Evolutionary conservation across 2,329 filamentous ascomycete genomes (phyloP).

Genomic region (Calonectria pseudoturangicola): DNA sequence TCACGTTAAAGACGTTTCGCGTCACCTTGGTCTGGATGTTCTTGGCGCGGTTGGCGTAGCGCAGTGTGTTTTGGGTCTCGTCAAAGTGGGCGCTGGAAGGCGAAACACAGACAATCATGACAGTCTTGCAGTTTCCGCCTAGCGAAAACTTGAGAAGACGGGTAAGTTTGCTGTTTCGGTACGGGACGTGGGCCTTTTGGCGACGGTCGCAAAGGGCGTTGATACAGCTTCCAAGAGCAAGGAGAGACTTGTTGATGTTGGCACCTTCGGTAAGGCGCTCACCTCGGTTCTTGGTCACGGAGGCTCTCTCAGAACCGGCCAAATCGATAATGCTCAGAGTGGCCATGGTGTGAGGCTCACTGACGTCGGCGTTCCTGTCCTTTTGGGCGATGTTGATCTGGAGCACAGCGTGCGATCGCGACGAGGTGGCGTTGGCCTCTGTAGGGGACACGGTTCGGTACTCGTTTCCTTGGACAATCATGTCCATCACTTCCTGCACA

Average conservation of each 20-base stretch:
- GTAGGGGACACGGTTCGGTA: constrained; percentile 97
- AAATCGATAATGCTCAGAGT: constrained; percentile 98
- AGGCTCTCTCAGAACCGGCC: constrained; percentile 95
- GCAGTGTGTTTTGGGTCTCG: constrained; percentile 97
- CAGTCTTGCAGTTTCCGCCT: constrained; percentile 97
- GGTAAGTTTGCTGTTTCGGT: constrained; percentile 98
- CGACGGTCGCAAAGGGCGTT: constrained; percentile 96
- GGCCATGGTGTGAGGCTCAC: constrained; percentile 98
- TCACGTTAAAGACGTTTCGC: constrained; percentile 99
- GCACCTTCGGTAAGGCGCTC: constrained; percentile 94
- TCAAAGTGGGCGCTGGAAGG: constrained; percentile 98
- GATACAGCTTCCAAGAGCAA: constrained; percentile 97
- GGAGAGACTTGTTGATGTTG: constrained; percentile 99
- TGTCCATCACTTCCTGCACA: constrained; percentile 98
- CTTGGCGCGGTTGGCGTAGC: constrained; percentile 98
- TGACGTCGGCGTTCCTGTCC: constrained; percentile 92
- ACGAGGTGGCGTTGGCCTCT: constrained; percentile 97
- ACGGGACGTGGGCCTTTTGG: constrained; percentile 95
- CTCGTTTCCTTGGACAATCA: constrained; percentile 96
- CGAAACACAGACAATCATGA: constrained; percentile 99
- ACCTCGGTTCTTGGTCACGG: constrained; percentile 96
- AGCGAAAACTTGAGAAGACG: constrained; percentile 96
- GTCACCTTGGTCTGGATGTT: constrained; percentile 99
- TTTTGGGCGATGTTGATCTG: constrained; percentile 98
- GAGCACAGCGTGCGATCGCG: constrained; percentile 95